These are phyloP conservation scores for Pythium apleroticum DNA, from an alignment of 352 stramenopile genomes.

Conservation along the genomic window DNA sequence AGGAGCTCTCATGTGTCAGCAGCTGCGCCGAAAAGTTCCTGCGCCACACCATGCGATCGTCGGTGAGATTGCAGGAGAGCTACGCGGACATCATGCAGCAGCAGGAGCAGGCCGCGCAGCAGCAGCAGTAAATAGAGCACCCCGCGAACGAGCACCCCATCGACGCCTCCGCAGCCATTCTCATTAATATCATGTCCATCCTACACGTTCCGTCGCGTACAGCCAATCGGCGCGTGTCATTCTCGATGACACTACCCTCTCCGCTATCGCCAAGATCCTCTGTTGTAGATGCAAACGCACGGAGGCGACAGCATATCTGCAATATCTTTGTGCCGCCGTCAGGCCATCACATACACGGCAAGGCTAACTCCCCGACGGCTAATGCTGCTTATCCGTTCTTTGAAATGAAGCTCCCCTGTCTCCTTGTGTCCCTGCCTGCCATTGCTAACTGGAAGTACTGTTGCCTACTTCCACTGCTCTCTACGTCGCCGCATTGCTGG, in stretches of 20 bases:
- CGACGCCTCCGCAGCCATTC: neutral
- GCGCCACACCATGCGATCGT: conserved; percentile 90
- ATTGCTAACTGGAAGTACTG: no score
- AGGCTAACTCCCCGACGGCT: no score
- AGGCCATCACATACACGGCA: no score
- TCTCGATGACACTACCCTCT: neutral
- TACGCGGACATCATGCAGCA: conserved; percentile 88
- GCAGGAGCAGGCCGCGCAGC: conserved; percentile 64
- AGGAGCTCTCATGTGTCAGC: conserved; percentile 87
- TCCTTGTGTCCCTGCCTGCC: no score
- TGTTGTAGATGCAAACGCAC: no score
- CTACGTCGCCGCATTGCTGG: no score
- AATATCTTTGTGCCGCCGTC: no score
- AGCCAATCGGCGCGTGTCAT: neutral
- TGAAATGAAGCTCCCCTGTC: no score
- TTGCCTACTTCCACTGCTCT: no score
- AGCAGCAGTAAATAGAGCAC: conserved; percentile 36
- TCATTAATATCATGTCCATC: conserved; percentile 24
- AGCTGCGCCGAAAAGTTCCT: conserved; percentile 91
- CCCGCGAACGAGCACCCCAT: neutral
- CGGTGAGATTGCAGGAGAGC: conserved; percentile 85
- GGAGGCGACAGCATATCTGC: no score
- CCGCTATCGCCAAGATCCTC: no score
- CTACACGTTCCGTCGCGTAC: conserved; percentile 2
- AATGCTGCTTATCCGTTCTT: no score